Evolutionary conservation across 2,329 filamentous ascomycete genomes (phyloP).

Genomic region (Beauveria sp.): DNA sequence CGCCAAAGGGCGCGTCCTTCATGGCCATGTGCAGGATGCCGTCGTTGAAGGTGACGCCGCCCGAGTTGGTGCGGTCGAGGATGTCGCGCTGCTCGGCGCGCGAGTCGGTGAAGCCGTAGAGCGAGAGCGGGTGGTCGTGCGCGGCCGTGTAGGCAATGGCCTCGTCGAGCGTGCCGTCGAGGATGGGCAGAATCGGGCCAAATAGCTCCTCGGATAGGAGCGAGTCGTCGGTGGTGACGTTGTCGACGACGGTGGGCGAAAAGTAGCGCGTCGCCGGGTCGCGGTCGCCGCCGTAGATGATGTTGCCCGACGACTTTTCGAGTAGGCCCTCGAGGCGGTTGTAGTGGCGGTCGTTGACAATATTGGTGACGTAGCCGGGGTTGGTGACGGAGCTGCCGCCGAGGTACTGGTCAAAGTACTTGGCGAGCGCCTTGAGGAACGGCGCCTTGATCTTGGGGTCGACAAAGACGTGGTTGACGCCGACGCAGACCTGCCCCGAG

Average conservation of each 20-base stretch:
- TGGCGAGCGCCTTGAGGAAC: slow-evolving; percentile 26
- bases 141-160: slow-evolving; percentile 23
- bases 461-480: slow-evolving; percentile 36
- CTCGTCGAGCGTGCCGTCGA: slow-evolving; percentile 24
- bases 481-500: slow-evolving; percentile 24
- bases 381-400: slow-evolving; percentile 13
- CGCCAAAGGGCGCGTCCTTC: slow-evolving; percentile 39
- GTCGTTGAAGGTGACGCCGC: slow-evolving; percentile 45
- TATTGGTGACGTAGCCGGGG: slow-evolving; percentile 21
- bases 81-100: slow-evolving; percentile 26
- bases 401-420: slow-evolving; percentile 27
- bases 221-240: slow-evolving; percentile 27
- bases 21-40: slow-evolving; percentile 35
- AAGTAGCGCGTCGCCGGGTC: slow-evolving; percentile 25
- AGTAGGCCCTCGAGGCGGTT: slow-evolving; percentile 31
- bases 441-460: slow-evolving; percentile 30
- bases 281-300: slow-evolving; percentile 27
- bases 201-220: slow-evolving; percentile 39
- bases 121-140: slow-evolving; percentile 28
- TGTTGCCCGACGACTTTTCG: slow-evolving; percentile 26
- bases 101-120: slow-evolving; percentile 34
- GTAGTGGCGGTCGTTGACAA: slow-evolving; percentile 36
- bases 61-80: slow-evolving; percentile 32
- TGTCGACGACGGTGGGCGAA: slow-evolving; percentile 30
- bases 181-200: slow-evolving; percentile 34